Evolutionary conservation across 306 rosid genomes (phyloP).

Genomic region (Malus fusca): DNA sequence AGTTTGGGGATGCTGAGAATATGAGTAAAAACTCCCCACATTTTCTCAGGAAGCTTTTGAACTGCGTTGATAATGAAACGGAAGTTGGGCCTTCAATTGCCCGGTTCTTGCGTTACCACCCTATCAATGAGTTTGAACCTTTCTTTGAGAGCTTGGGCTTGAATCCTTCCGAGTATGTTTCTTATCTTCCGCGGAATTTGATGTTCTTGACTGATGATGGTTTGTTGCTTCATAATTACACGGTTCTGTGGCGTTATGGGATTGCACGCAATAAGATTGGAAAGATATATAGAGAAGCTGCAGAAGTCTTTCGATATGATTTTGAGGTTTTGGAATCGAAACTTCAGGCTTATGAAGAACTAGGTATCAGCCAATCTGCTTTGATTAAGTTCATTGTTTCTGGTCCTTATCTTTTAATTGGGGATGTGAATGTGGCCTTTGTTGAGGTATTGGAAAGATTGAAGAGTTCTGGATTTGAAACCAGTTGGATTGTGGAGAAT

Average conservation of each 20-base stretch:
- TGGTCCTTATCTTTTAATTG: constrained; percentile 60
- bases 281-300: constrained; percentile 41
- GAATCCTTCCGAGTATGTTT: constrained; percentile 51
- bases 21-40: constrained; percentile 63
- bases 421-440: constrained; percentile 37
- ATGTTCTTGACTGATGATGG: constrained; percentile 53
- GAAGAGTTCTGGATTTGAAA: constrained; percentile 36
- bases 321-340: constrained; percentile 45
- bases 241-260: constrained; percentile 49
- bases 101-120: constrained; percentile 57
- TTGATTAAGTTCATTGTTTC: constrained; percentile 30
- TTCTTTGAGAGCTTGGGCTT: constrained; percentile 81
- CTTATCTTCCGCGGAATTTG: constrained; percentile 47
- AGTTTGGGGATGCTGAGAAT: constrained; percentile 63
- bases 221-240: constrained; percentile 54
- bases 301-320: constrained; percentile 35
- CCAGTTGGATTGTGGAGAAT: constrained; percentile 37
- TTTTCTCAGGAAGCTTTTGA: constrained; percentile 47
- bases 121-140: constrained; percentile 80
- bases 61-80: constrained; percentile 11
- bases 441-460: constrained; percentile 44
- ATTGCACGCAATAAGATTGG: constrained; percentile 48
- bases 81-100: constrained; percentile 27
- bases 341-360: constrained; percentile 46
- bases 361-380: constrained; percentile 28